Conservation (phyloP, 805 yeast genomes). For the Monosporozyma unispora region DNA sequence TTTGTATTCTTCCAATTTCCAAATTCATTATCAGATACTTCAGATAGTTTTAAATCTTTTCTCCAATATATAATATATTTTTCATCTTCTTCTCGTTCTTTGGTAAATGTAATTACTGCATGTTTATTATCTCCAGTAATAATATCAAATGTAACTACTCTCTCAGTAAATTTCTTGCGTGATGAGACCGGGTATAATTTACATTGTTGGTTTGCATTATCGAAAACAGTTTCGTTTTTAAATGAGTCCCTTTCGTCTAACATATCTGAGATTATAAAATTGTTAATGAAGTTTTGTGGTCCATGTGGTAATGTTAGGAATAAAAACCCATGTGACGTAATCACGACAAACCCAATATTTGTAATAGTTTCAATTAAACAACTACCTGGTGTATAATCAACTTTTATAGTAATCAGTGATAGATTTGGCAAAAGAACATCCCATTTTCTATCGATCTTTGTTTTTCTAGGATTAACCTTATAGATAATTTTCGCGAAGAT, state of each 20-base stretch:
- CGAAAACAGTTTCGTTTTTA: no score
- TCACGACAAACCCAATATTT: constrained; percentile 17
- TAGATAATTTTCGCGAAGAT: constrained; percentile 8
- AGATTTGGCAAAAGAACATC: constrained; percentile 2
- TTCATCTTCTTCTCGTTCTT: constrained; percentile 6
- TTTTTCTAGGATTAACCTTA: neutral
- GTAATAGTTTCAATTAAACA: constrained; percentile 10
- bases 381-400: neutral
- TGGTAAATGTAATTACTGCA: neutral
- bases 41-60: neutral
- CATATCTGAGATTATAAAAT: constrained; percentile 4
- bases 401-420: neutral
- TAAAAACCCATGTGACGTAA: constrained; percentile 7
- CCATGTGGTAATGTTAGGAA: constrained; percentile 14
- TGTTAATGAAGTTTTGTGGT: constrained; percentile 12
- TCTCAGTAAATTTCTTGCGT: neutral
- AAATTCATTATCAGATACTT: neutral
- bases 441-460: constrained; percentile 2
- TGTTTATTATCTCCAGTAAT: neutral
- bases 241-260: constrained; percentile 3
- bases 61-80: constrained; percentile 6
- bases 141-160: constrained; percentile 1
- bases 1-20: neutral
- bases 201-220: no score
- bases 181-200: neutral